A percentile compares a stretch with the other conserved stretches of the same genome.
These are phyloP conservation scores for Aspergillus ochraceoroseus DNA, from an alignment of 2,329 filamentous ascomycete species.

Conservation along the genomic window DNA sequence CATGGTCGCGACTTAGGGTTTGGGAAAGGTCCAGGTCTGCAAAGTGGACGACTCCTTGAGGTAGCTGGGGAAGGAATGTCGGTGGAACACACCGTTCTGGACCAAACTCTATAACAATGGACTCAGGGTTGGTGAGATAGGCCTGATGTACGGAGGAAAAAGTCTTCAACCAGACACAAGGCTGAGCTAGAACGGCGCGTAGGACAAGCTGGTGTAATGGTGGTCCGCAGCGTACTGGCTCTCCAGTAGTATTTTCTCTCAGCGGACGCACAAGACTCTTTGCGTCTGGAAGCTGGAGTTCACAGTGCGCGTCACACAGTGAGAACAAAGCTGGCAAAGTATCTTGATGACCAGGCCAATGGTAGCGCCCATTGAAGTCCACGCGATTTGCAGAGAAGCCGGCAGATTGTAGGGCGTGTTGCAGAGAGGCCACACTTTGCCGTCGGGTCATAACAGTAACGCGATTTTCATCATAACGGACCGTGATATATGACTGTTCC, in stretches of 20 bases:
- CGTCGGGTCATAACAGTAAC: conserved; percentile 18
- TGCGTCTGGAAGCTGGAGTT: conserved; percentile 15
- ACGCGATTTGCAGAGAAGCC: conserved; percentile 14
- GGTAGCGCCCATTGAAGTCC: conserved; percentile 21
- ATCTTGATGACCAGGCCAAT: conserved; percentile 17
- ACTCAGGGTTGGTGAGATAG: conserved; percentile 3
- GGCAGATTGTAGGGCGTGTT: conserved; percentile 11
- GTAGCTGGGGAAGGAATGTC: conserved; percentile 10
- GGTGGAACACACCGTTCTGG: conserved; percentile 21
- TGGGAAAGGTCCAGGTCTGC: conserved; percentile 10
- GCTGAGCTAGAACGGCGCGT: conserved; percentile 12
- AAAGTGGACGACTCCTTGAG: conserved; percentile 15
- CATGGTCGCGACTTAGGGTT: conserved; percentile 3
- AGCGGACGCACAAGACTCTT: conserved; percentile 3
- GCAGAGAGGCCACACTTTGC: conserved; percentile 5
- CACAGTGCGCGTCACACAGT: conserved; percentile 10
- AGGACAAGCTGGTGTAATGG: conserved; percentile 14
- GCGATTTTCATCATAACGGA: conserved; percentile 17
- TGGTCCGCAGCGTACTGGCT: neutral
- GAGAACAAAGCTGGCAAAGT: conserved; percentile 4
- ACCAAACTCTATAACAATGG: conserved; percentile 18
- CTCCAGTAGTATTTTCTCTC: conserved; percentile 7
- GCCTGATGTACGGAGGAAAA: conserved; percentile 11
- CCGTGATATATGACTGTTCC: conserved; percentile 17
- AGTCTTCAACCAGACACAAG: conserved; percentile 17